Conservation (phyloP, 441 rosid genomes). For the Dalechampia spathulata region DNA sequence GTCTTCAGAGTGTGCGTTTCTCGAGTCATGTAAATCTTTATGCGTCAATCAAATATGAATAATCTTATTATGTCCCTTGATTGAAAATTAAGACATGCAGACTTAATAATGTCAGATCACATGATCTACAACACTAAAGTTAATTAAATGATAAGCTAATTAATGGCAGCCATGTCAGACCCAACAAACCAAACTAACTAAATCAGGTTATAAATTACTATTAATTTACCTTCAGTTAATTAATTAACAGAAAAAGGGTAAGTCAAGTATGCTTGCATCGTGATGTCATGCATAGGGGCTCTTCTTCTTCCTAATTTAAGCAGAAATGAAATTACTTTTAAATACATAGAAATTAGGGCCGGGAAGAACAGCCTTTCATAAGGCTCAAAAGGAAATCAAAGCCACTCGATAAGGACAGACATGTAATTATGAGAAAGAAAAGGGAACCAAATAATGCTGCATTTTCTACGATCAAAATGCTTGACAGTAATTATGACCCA, state of each 20-base stretch:
- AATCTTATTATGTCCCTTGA: slow-evolving; percentile 10
- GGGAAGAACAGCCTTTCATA: slow-evolving; percentile 6
- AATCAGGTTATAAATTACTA: neutral
- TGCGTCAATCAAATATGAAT: slow-evolving; percentile 14
- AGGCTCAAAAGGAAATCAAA: neutral
- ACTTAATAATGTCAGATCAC: neutral
- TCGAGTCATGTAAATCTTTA: neutral
- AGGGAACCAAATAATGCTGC: neutral
- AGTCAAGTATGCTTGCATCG: too few relatives aligned
- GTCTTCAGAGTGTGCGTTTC: slow-evolving; percentile 1
- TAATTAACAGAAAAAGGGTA: too few relatives aligned
- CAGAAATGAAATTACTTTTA: neutral
- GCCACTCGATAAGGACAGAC: slow-evolving; percentile 8
- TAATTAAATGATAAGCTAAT: slow-evolving; percentile 7
- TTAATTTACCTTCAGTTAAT: neutral
- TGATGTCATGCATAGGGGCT: neutral
- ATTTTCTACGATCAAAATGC: slow-evolving; percentile 9
- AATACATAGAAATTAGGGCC: neutral
- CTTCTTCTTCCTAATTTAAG: neutral
- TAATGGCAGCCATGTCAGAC: slow-evolving; percentile 18
- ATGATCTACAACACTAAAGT: neutral
- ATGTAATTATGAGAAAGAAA: neutral
- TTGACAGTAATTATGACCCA: slow-evolving; percentile 3
- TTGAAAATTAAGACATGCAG: slow-evolving; percentile 2
- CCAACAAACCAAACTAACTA: slow-evolving; percentile 5